Conservation (phyloP, 2,329 filamentous ascomycete species). For the Fusarium circinatum region DNA sequence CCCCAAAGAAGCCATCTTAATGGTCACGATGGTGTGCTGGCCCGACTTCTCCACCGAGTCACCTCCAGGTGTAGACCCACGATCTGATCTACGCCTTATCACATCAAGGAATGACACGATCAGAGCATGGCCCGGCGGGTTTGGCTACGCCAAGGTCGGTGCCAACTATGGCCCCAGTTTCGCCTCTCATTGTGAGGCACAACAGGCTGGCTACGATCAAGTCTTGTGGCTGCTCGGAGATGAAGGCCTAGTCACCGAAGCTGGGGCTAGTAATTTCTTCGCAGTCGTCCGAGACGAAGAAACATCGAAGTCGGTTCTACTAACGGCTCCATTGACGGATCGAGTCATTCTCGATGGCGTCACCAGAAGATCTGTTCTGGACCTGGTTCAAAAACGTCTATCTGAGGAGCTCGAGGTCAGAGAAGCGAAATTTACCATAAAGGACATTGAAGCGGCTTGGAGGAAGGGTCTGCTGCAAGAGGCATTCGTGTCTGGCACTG, state of each 20-base stretch:
- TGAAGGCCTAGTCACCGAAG: background rate
- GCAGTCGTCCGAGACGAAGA: background rate
- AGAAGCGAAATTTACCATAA: background rate
- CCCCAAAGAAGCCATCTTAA: background rate
- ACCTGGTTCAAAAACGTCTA: rapidly evolving
- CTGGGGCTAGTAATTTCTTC: background rate
- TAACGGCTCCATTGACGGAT: background rate
- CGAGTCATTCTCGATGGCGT: background rate
- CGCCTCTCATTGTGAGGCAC: background rate
- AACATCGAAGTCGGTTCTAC: rapidly evolving
- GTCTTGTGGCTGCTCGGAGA: background rate
- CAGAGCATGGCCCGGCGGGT: background rate
- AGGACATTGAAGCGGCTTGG: rapidly evolving
- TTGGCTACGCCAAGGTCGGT: background rate
- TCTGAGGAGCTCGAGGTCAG: background rate
- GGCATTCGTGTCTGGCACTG: background rate
- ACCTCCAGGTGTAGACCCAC: background rate
- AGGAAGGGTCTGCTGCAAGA: background rate
- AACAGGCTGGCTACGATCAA: background rate
- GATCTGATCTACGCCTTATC: background rate
- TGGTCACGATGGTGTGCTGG: background rate
- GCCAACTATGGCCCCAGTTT: background rate
- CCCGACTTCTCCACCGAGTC: background rate
- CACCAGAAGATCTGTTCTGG: background rate
- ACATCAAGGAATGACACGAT: background rate